Percentiles rank a stretch among this genome's conserved stretches.
Conservation (phyloP, 257 asterid species). For the Ajuga chamaepitys region DNA sequence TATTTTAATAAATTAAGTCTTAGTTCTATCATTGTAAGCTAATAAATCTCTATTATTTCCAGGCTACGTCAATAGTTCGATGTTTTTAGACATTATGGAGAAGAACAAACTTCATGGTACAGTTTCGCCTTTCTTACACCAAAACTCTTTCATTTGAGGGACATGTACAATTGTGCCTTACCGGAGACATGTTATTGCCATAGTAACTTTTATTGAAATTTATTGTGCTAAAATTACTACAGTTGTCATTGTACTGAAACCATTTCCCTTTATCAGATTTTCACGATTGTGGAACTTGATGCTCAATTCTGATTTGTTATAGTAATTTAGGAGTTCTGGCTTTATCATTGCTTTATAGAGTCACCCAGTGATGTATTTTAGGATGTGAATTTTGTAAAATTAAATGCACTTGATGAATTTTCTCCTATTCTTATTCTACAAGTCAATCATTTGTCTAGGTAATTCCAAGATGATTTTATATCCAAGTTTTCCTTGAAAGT, state of each 20-base stretch:
- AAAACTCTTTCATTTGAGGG: not conserved
- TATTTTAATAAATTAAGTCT: not conserved
- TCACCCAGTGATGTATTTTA: not conserved
- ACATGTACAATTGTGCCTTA: not conserved
- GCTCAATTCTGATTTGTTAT: not conserved
- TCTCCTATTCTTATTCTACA: not conserved
- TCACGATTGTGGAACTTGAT: not conserved
- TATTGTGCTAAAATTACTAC: not conserved
- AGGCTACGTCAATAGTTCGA: constrained; percentile 75
- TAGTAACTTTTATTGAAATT: not conserved
- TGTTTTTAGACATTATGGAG: constrained; percentile 78
- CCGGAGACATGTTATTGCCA: not conserved
- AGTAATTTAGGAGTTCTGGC: not conserved
- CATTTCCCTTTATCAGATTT: not conserved
- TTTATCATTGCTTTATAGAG: not conserved
- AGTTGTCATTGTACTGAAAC: not conserved
- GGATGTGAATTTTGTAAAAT: not conserved
- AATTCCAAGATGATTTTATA: not conserved
- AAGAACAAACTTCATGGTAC: constrained; percentile 80
- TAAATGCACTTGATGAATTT: not conserved
- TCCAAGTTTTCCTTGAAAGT: not conserved
- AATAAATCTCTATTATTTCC: constrained; percentile 28
- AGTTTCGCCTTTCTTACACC: constrained; percentile 6
- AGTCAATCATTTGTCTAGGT: not conserved
- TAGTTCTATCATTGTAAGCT: constrained; percentile 21